Evolutionary conservation across 306 rosid genomes (phyloP), one percentile per base, ranked within the genome.

Genomic region (Sechiopsis laciniata): DNA sequence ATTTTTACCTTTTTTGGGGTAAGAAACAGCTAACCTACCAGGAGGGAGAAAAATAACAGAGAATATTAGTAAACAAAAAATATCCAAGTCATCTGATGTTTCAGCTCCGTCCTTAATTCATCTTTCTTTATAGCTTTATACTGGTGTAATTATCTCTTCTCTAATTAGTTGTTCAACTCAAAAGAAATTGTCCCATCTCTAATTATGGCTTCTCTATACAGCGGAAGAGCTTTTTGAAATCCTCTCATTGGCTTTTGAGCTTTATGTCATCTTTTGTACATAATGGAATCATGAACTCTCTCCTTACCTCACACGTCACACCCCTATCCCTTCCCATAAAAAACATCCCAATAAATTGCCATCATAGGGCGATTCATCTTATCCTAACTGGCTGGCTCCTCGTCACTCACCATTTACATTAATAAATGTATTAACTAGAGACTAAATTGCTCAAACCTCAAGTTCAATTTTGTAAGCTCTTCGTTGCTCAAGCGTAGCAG

Each of bases 401-500:
- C 7, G 1, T 68, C 73, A 68, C 57, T 56, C 57, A 48, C 73
- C 73, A 56, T 67, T 40, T 11, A 22, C 74, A 70, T 26, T 51
- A 42, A 70, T 70, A 26, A 52, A 50, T 52, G 56, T 15, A 51
- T 8, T 16, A 52, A 70, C 74, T 16, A 78, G 58, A 46, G 19
- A 76, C 51, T 32, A 72, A 82, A 71, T 66, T 75, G 42, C 75
- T 66, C 76, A 73, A 79, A 95, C 99, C 92, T 95, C 97, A 75
- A 95, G 94, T 84, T 95, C 99, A 19, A 88, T 85, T 85, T 91
- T 95, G 85, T 85, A 91, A 68, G 96, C 91, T 71, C 99, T 87
- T 6, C 99, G 91, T 77, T 89, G 99, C 86, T 95, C 99, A 55
- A 95, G 89, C 12, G 92, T 87, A 72, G 92, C 94, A 65, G 99